Conservation (phyloP, 305 asterid species). For the Solanum chacoense region DNA sequence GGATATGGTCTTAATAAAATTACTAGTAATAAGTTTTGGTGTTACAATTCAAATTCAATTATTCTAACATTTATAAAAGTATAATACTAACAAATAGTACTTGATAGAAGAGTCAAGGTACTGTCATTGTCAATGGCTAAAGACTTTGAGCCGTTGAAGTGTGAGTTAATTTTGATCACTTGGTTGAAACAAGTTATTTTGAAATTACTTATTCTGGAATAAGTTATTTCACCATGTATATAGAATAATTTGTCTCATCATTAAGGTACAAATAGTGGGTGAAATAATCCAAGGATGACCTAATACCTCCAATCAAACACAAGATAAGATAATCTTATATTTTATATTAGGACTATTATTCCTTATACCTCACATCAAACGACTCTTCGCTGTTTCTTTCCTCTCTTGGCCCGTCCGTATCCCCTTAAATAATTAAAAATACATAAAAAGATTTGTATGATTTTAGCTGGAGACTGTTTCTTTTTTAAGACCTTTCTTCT, state of each 20-base stretch:
- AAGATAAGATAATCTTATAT: too few relatives aligned
- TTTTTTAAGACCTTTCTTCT: not conserved
- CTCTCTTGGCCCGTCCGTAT: too few relatives aligned
- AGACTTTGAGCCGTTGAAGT: not conserved
- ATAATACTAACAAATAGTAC: not conserved
- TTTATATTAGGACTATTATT: too few relatives aligned
- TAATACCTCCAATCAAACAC: not conserved
- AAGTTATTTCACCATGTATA: not conserved
- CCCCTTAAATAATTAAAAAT: not conserved
- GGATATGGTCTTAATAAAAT: not conserved
- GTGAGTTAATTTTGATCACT: not conserved
- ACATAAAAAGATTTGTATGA: not conserved
- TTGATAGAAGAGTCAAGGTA: not conserved
- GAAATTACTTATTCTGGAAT: not conserved
- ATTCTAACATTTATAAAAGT: not conserved
- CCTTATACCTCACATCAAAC: not conserved
- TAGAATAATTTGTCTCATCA: not conserved
- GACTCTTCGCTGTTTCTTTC: not conserved
- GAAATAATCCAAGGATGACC: not conserved
- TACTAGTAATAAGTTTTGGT: not conserved
- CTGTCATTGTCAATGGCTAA: not conserved
- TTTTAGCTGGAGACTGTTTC: not conserved
- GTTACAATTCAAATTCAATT: not conserved
- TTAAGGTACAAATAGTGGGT: not conserved
- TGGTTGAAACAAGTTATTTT: not conserved